Evolutionary conservation across 225 moss, liverwort and hornwort genomes (phyloP), one percentile per base, ranked within the genome.

Genomic region (Marchantia polymorpha): DNA sequence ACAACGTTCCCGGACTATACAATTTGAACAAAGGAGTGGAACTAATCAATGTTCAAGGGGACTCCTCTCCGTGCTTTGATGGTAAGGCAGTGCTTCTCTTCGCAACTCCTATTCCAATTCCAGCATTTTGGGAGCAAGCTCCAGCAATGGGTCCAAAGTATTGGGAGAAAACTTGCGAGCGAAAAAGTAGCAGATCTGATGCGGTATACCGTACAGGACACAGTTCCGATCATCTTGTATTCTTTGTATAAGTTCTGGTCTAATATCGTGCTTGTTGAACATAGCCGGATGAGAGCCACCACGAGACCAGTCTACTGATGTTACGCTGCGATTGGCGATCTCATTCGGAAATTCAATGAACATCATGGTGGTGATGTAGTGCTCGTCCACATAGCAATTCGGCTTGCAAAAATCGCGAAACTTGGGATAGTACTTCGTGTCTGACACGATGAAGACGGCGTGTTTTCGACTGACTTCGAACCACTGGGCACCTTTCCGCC

Each of bases 401-500:
- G 89, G 89, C 9, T 75, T 78, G 64, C 89, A 89, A 72, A 82
- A 89, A 15, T 84, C 86, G 52, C 89, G 84, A 75, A 89, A 89
- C 78, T 89, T 89, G 8, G 39, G 67, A 31, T 89, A 89, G 59
- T 86, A 89, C 76, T 81, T 82, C 47, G 51, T 77, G 80, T 89
- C 89, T 52, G 89, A 75, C 8, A 89, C 81, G 47, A 89, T 84
- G 74, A 51, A 81, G 49, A 86, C 20, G 29, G 89, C 89, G 73
- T 89, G 89, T 59, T 81, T 83, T 71, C 89, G 82, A 54, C 73
- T 86, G 8, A 86, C 82, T 69, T 89, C 89, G 73, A 89, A 89
- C 89, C 89, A 89, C 74, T 89, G 89, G 25, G 86, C 82, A 26
- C 89, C 89, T 77, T 89, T 89, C 55, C 89, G 82, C 89, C 89